phyloP scores from a whole-genome alignment of 148 eudicot genomes.

The Silene conica region DNA sequence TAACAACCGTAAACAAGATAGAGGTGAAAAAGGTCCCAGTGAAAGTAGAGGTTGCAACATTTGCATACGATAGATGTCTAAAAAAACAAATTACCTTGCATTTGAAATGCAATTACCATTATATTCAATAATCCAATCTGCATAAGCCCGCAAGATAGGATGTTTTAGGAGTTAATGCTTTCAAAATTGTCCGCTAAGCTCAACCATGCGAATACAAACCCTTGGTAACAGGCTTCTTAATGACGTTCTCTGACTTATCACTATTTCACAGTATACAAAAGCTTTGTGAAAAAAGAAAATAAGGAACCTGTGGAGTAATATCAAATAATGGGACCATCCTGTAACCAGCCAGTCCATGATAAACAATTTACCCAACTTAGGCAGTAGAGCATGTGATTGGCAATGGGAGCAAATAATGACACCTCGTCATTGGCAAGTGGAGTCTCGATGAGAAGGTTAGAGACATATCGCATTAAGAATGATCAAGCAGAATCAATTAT shows the following conservation, averaged over 20 bases:
- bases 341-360: background rate
- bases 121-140: too few relatives aligned
- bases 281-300: background rate
- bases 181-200: too few relatives aligned
- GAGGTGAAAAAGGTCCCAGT: background rate
- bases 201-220: too few relatives aligned
- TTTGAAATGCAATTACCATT: background rate
- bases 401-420: background rate
- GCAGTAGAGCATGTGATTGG: background rate
- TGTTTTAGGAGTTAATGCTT: background rate
- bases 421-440: background rate
- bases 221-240: too few relatives aligned
- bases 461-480: background rate
- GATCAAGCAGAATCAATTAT: background rate
- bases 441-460: background rate
- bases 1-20: background rate
- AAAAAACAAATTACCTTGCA: background rate
- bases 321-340: background rate
- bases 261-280: too few relatives aligned
- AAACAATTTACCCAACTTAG: background rate
- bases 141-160: background rate
- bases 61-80: background rate
- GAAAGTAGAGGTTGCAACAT: background rate
- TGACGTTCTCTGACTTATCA: too few relatives aligned
- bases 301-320: background rate